Evolutionary conservation across 495 filamentous ascomycete genomes (phyloP), one percentile per base, ranked within the genome.

Genomic region (Aspergillus homomorphus): DNA sequence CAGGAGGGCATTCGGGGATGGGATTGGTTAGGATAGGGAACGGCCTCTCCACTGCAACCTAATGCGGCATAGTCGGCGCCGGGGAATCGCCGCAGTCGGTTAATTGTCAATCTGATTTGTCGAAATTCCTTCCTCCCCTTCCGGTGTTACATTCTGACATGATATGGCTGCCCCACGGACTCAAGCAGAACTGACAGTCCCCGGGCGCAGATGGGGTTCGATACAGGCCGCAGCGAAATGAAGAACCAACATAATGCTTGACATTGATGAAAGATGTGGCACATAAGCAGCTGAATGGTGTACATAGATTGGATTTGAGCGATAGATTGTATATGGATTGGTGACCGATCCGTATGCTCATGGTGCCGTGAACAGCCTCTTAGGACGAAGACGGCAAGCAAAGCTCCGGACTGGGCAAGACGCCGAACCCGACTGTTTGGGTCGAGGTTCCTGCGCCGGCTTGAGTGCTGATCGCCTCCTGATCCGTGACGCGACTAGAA

Each of bases 381-480:
- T 15, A 18, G 15, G 28, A 15, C 18, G 41, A 10, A 51, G 16
- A 28, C 22, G 46, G 41, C 46, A 22, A 59, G 43, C 24, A 42
- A 38, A 26, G 21, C 9, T 19, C 54, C 56, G 22, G 26, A 16
- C 43, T 30, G 49, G 56, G 57, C 15, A 28, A 42, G 33, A 51
- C 51, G 38, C 59, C 55, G 65, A 61, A 62, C 65, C 65, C 65
- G 65, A 67, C 59, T 26, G 65, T 61, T 26, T 67, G 65, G 65
- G 45, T 64, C 62, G 57, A 63, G 57, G 65, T 64, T 67, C 65
- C 65, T 67, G 65, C 65, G 62, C 62, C 65, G 59, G 59, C 56
- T 46, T 59, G 33, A 38, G 33, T 38, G 33, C 33, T 38, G 63
- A 65, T 62, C 63, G 20, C 20, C 63, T 62, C 62, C 58, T 58